Conservation (phyloP, 208 protist genomes). For the Spongospora subterranea region DNA sequence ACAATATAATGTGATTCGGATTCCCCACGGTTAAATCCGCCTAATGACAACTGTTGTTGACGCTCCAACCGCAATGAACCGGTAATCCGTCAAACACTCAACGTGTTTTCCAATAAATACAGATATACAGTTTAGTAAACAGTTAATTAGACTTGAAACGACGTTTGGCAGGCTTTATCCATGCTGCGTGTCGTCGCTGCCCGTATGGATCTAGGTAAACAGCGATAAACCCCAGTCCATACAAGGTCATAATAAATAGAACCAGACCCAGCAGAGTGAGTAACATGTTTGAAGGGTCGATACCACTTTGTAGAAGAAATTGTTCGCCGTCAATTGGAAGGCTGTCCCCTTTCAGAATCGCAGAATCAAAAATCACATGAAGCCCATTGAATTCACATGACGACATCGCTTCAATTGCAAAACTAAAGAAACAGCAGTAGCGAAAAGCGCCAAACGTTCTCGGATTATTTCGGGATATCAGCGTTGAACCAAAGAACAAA, state of each 20-base stretch:
- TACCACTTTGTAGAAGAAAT: constrained; percentile 19
- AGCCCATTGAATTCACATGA: background rate
- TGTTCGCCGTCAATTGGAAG: background rate
- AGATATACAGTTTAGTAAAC: too few relatives aligned
- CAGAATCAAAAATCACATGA: background rate
- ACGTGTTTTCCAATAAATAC: too few relatives aligned
- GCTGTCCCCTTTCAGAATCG: too few relatives aligned
- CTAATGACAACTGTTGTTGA: too few relatives aligned
- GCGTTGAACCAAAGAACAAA: background rate
- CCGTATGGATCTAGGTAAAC: background rate
- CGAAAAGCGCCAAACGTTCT: background rate
- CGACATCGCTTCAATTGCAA: background rate
- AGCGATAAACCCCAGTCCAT: background rate
- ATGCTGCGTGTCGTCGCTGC: background rate
- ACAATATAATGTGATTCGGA: too few relatives aligned
- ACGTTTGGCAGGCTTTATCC: too few relatives aligned
- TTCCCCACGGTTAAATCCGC: too few relatives aligned
- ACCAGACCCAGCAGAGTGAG: background rate
- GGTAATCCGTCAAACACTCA: too few relatives aligned
- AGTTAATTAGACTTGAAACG: too few relatives aligned
- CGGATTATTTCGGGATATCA: background rate
- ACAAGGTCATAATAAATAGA: background rate
- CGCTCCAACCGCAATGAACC: too few relatives aligned
- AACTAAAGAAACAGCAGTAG: background rate
- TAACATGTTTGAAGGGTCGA: background rate